These are phyloP conservation scores for Plasmodium falciparum DNA, from an alignment of 169 alveolate genomes.

Conservation along the genomic window DNA sequence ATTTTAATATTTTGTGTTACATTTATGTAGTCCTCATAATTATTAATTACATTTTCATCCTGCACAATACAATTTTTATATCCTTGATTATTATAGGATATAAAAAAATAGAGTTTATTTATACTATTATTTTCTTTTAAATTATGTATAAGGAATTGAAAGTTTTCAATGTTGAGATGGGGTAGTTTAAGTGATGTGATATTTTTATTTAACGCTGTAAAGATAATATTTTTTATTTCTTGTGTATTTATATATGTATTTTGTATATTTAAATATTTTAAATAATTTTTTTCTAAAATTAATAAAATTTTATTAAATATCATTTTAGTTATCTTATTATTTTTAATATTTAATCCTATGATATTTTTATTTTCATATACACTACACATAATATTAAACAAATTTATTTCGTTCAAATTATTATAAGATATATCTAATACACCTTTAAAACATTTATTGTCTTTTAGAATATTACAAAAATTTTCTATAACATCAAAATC, in stretches of 20 bases:
- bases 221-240: slow-evolving; percentile 60
- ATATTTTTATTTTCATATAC: slow-evolving; percentile 36
- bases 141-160: slow-evolving; percentile 26
- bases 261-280: slow-evolving; percentile 58
- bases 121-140: slow-evolving; percentile 18
- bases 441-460: slow-evolving; percentile 34
- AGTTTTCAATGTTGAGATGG: slow-evolving; percentile 16
- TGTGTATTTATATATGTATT: slow-evolving; percentile 29
- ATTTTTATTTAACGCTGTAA: slow-evolving; percentile 18
- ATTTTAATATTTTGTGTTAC: slow-evolving; percentile 1
- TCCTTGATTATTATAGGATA: slow-evolving; percentile 3
- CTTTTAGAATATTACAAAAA: slow-evolving; percentile 56
- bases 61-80: neutral
- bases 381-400: slow-evolving; percentile 39
- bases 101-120: slow-evolving; percentile 20
- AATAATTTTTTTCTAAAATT: slow-evolving; percentile 31
- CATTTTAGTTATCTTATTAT: slow-evolving; percentile 55
- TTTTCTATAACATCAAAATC: slow-evolving; percentile 52
- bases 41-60: slow-evolving; percentile 22
- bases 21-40: slow-evolving; percentile 17
- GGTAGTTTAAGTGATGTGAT: slow-evolving; percentile 29
- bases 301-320: slow-evolving; percentile 48
- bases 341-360: slow-evolving; percentile 40
- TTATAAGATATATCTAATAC: slow-evolving; percentile 41
- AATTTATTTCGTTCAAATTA: slow-evolving; percentile 42